Percentiles rank a stretch among this genome's conserved stretches.
Evolutionary conservation across 2,329 filamentous ascomycete genomes (phyloP).

Genomic region (Grosmannia clavigera): DNA sequence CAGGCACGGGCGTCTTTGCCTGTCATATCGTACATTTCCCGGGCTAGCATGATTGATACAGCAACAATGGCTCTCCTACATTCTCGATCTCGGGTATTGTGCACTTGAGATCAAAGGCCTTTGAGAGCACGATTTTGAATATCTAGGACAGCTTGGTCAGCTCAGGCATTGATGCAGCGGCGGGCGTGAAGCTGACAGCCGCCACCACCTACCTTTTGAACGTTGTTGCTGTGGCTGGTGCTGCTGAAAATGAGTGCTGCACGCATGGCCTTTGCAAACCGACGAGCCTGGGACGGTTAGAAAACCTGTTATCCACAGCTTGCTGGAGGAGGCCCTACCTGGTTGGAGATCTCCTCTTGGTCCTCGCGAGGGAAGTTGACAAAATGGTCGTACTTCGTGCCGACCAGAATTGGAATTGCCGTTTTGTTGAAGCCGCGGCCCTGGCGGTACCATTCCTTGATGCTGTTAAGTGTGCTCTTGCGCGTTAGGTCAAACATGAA

Average conservation of each 20-base stretch:
- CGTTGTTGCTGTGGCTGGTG: slow-evolving; percentile 98
- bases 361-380: slow-evolving; percentile 97
- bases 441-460: slow-evolving; percentile 99
- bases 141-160: slow-evolving; percentile 48
- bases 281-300: slow-evolving; percentile 53
- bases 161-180: background rate
- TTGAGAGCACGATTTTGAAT: slow-evolving; percentile 98
- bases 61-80: slow-evolving; percentile 83
- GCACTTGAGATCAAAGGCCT: slow-evolving; percentile 97
- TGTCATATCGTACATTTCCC: background rate
- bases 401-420: slow-evolving; percentile 93
- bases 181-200: background rate
- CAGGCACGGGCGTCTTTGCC: background rate
- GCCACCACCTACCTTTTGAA: slow-evolving; percentile 63
- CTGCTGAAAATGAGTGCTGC: slow-evolving; percentile 96
- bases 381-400: slow-evolving; percentile 98
- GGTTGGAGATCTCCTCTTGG: slow-evolving; percentile 95
- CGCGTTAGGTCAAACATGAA: slow-evolving; percentile 99
- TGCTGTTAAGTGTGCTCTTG: slow-evolving; percentile 96
- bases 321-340: slow-evolving; percentile 39
- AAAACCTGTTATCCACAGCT: background rate
- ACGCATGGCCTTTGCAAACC: slow-evolving; percentile 97
- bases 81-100: slow-evolving; percentile 99
- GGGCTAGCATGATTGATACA: slow-evolving; percentile 59
- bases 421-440: slow-evolving; percentile 99